These are phyloP conservation scores for Fonsecaea pugnacius DNA, from an alignment of 2,329 filamentous ascomycete species.

Conservation along the genomic window DNA sequence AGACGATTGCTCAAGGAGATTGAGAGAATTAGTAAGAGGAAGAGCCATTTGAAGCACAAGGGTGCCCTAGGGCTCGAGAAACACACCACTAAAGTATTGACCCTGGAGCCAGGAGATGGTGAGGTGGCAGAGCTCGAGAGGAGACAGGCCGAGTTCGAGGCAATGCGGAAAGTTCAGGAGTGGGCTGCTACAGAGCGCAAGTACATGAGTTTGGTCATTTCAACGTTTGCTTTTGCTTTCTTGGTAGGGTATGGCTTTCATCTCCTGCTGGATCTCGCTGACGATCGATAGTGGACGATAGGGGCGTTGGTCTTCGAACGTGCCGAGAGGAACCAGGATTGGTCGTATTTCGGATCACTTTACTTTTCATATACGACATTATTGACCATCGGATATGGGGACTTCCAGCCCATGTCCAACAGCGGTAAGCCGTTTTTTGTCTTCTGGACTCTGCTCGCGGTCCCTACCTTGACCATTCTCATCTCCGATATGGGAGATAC, in stretches of 20 bases:
- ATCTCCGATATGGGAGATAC: conserved; percentile 60
- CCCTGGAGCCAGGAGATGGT: conserved; percentile 29
- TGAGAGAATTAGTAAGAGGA: conserved; percentile 12
- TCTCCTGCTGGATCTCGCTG: conserved; percentile 2
- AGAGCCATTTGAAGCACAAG: conserved; percentile 16
- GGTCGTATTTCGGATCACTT: conserved; percentile 58
- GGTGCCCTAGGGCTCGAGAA: conserved; percentile 23
- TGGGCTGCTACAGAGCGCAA: conserved; percentile 48
- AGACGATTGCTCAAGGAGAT: conserved; percentile 39
- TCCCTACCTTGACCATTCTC: conserved; percentile 60
- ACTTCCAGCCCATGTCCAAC: conserved; percentile 53
- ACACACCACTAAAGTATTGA: conserved; percentile 22
- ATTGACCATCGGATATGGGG: conserved; percentile 61
- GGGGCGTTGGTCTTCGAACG: conserved; percentile 57
- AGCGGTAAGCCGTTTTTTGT: conserved; percentile 61
- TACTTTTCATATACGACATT: conserved; percentile 61
- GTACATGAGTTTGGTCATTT: conserved; percentile 50
- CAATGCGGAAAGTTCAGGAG: conserved; percentile 54
- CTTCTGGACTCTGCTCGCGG: conserved; percentile 60
- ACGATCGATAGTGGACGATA: conserved; percentile 49
- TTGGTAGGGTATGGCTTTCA: conserved; percentile 32
- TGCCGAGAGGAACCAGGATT: conserved; percentile 52
- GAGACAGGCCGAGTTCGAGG: conserved; percentile 46
- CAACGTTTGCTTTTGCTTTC: conserved; percentile 42
- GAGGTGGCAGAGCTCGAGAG: conserved; percentile 31